Base-by-base conservation (phyloP, 805 yeast species). In the Candida methanosorbosa region DNA sequence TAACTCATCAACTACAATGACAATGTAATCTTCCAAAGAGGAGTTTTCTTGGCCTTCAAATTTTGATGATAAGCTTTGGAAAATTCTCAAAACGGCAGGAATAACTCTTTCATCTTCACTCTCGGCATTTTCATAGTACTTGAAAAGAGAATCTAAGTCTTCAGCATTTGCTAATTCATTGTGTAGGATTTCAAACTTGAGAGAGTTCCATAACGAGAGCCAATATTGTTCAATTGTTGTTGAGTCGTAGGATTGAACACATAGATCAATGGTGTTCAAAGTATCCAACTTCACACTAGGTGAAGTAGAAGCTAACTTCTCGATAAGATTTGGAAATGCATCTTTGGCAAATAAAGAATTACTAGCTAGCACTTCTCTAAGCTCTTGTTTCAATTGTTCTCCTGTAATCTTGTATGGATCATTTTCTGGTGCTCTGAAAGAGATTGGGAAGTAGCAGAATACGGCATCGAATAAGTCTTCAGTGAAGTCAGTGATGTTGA, bases 371-470 rank as follows among this genome's bases (percentile, higher is more conserved):
- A 88, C 79, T 1, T 49, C 45, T 44, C 88, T 66, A 36, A 92
- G 62, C 6, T 72, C 67, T 9, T 48, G 29, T 50, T 84, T 85
- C 44, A 94, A 64, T 35, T 86, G 82, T 1, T 68, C 72, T 1
- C 86, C 74, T 0, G 95, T 75, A 43, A 86, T 82, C 41, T 78
- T 75, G 53, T 87, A 86, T 0, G 92, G 88, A 47, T 90, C 95
- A 54, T 84, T 84, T 32, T 77, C 73, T 4, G 97, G 95, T 2
- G 97, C 95, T 38, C 78, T 78, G 60, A 94, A 92, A 1, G 96
- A 82, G 29, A 92, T 88, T 11, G 99, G 99, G 62, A 90, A 92
- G 60, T 92, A 92, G 57, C 98, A 92, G 53, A 90, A 94, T 27
- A 85, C 66, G 24, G 82, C 75, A 52, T 92, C 98, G 52, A 88